Evolutionary conservation across 148 eudicot genomes (phyloP), one percentile per base, ranked within the genome.

Genomic region (Agrostemma githago): DNA sequence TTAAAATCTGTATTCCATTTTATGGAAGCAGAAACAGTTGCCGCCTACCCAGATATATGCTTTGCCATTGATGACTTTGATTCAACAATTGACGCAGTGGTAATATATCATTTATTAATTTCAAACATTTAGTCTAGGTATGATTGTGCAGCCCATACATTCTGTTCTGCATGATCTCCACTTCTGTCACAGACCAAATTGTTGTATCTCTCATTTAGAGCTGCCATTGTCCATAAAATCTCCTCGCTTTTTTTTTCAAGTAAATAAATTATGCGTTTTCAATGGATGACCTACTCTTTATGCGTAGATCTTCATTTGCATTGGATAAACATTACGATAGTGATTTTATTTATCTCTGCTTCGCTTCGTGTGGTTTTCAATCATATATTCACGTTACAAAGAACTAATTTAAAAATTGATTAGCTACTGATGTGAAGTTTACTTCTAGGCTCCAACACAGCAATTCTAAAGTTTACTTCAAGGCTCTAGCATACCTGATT

Each of bases 11-110:
- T 71, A 46, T 66, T 46, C 72, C 21, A 67, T 68, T 70, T 84
- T 61, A 90, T 92, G 99, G 99, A 90, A 86, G 91, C 86, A 72
- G 97, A 96, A 80, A 90, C 99, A 42, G 84, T 88, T 20, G 88
- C 96, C 79, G 99, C 99, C 37, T 92, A 96, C 85, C 99, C 99
- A 79, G 99, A 92, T 82, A 96, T 96, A 79, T 96, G 97, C 85
- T 96, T 92, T 83, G 96, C 99, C 73, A 90, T 96, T 77, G 99
- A 96, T 80, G 99, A 96, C 83, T 96, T 96, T 46, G 97, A 96
- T 88, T 96, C 97, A 74, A 96, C 99, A 66, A 86, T 96, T 83
- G 97, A 96, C 73, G 85, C 96, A 63, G 96, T 95, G 99, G 99
- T 95, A 90, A 88, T 66, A 21, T 72, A 53, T 64, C 26, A 0